These are phyloP conservation scores for Cryptomeria japonica DNA, from an alignment of 75 land plant genomes.

Conservation along the genomic window DNA sequence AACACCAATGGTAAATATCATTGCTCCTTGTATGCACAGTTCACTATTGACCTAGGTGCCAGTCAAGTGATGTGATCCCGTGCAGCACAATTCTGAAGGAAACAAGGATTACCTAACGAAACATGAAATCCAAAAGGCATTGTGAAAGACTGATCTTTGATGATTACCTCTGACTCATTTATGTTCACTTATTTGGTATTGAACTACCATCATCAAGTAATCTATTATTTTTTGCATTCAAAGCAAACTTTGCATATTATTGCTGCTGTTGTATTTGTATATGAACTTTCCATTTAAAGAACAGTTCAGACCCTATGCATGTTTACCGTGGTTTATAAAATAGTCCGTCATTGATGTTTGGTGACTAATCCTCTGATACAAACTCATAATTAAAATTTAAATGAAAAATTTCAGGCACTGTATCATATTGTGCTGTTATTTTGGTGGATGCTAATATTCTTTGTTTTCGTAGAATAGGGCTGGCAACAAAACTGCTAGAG, in stretches of 20 bases:
- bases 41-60: too few relatives aligned
- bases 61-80: background rate
- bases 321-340: background rate
- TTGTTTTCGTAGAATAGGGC: conserved; percentile 12
- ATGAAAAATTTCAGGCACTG: background rate
- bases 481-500: conserved; percentile 28
- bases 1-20: too few relatives aligned
- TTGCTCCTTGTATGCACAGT: too few relatives aligned
- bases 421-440: background rate
- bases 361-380: background rate
- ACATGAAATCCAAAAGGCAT: background rate
- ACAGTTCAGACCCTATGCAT: background rate
- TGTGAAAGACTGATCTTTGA: background rate
- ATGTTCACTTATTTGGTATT: background rate
- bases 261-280: background rate
- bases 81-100: background rate
- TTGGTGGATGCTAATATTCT: background rate
- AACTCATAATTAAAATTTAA: background rate
- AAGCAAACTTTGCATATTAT: background rate
- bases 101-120: background rate
- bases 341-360: background rate
- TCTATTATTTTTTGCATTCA: background rate
- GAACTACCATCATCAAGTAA: background rate
- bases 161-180: background rate
- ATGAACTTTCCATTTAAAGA: background rate